These are phyloP conservation scores for Chytridium lagenaria DNA, from an alignment of 371 early-diverging fungal species.

Conservation along the genomic window DNA sequence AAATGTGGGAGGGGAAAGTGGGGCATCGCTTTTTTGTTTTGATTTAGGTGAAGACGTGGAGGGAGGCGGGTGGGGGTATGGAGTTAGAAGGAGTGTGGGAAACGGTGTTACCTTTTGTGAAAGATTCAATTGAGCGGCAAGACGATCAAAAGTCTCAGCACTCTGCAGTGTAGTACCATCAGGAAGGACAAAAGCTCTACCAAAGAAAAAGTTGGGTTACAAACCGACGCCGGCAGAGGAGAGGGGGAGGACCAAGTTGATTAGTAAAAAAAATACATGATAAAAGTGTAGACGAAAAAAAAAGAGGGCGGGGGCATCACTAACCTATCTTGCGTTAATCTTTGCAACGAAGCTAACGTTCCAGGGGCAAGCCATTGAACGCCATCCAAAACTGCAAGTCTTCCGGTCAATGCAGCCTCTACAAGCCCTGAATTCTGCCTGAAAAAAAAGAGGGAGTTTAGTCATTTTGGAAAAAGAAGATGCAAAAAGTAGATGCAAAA, in stretches of 20 bases:
- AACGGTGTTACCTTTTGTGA: conserved; percentile 7
- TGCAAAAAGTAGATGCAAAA: too few species aligned
- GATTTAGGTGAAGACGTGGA: too few species aligned
- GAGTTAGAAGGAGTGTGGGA: too few species aligned
- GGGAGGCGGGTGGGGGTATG: too few species aligned
- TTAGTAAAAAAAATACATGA: not conserved
- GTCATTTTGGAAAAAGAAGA: not conserved
- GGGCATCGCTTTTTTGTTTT: not conserved
- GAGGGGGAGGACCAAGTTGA: not conserved
- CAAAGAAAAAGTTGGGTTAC: too few species aligned
- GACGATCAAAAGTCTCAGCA: conserved; percentile 61
- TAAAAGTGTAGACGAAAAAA: not conserved
- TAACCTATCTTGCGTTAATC: conserved; percentile 65
- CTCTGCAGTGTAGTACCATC: conserved; percentile 71
- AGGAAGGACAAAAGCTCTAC: conserved; percentile 72
- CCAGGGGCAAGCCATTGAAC: conserved; percentile 76
- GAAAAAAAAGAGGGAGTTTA: not conserved
- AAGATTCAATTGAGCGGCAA: conserved; percentile 57
- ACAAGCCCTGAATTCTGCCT: conserved; percentile 68
- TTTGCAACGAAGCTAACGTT: conserved; percentile 71
- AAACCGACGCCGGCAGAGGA: too few species aligned
- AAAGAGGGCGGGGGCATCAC: not conserved
- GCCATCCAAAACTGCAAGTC: conserved; percentile 77
- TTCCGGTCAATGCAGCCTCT: conserved; percentile 75
- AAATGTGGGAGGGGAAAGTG: not conserved